These are phyloP conservation scores for Pleomassaria siparia DNA, from an alignment of 2,329 filamentous ascomycete genomes.

Conservation along the genomic window DNA sequence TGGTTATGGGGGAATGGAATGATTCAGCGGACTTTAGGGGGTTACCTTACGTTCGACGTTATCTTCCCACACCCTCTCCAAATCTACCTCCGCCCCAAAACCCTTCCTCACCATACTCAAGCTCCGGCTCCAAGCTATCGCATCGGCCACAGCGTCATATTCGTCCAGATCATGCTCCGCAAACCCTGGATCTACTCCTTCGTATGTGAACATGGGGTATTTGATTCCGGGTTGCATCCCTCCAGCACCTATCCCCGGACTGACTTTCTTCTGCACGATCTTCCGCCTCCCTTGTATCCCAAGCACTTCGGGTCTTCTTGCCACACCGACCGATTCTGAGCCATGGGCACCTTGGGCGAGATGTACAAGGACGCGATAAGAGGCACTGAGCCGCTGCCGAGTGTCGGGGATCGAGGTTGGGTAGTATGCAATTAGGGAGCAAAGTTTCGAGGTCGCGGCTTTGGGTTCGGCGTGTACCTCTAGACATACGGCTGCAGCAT, in stretches of 20 bases:
- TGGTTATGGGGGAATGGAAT: too few species aligned
- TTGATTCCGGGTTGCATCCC: conserved; percentile 46
- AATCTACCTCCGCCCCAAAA: conserved; percentile 54
- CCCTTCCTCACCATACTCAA: conserved; percentile 61
- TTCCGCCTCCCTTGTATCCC: conserved; percentile 56
- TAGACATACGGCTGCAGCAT: conserved; percentile 61
- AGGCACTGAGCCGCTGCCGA: conserved; percentile 46
- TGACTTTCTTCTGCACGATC: conserved; percentile 52
- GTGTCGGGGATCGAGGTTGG: conserved; percentile 59
- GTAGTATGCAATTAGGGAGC: conserved; percentile 65
- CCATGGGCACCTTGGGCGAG: conserved; percentile 47
- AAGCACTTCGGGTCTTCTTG: conserved; percentile 52
- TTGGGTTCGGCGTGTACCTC: conserved; percentile 60
- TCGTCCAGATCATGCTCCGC: conserved; percentile 70
- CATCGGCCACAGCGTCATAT: conserved; percentile 64
- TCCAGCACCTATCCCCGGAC: conserved; percentile 54
- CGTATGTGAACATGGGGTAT: conserved; percentile 57
- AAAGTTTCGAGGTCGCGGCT: conserved; percentile 53
- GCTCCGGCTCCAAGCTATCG: conserved; percentile 70
- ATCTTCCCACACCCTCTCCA: conserved; percentile 50
- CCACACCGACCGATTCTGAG: conserved; percentile 50
- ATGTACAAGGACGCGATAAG: conserved; percentile 57
- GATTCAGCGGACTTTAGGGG: too few species aligned
- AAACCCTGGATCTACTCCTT: conserved; percentile 63
- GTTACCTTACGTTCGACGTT: conserved; percentile 41